Evolutionary conservation across 768 basidiomycete species (phyloP).

Genomic region (Trametes cubensis): DNA sequence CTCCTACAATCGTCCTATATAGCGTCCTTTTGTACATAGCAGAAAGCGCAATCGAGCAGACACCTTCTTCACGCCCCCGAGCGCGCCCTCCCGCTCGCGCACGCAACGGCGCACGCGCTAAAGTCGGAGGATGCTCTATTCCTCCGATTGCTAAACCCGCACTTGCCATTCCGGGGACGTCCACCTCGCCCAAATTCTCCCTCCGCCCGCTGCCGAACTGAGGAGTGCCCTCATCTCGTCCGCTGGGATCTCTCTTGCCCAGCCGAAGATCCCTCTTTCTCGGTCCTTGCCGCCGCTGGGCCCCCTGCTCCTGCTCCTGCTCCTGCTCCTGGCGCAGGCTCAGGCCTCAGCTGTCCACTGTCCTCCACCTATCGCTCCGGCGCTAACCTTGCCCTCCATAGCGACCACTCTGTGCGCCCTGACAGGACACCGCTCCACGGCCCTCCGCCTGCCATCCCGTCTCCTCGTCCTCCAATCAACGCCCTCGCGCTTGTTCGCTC

Average conservation of each 20-base stretch:
- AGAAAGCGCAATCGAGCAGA: too few relatives aligned
- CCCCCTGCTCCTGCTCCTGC: neutral
- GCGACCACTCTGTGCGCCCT: constrained; percentile 9
- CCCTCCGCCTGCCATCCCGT: constrained; percentile 3
- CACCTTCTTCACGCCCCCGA: neutral
- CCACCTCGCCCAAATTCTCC: neutral
- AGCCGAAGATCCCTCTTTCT: constrained; percentile 28
- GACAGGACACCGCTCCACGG: neutral
- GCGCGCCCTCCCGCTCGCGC: neutral
- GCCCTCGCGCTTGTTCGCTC: too few relatives aligned
- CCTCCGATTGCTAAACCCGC: constrained; percentile 13
- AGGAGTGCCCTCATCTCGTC: constrained; percentile 27
- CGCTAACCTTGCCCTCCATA: constrained; percentile 13
- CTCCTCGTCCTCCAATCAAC: neutral
- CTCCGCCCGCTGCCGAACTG: constrained; percentile 27
- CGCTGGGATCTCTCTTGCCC: constrained; percentile 22
- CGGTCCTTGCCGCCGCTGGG: constrained; percentile 19
- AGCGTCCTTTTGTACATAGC: too few relatives aligned
- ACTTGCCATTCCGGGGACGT: constrained; percentile 18
- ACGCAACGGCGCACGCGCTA: neutral
- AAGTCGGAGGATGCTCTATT: constrained; percentile 12
- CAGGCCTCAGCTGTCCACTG: neutral
- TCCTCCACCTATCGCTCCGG: neutral
- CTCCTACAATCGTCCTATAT: too few relatives aligned
- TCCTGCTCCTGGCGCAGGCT: neutral